Percentiles rank a stretch among this genome's conserved stretches.
Evolutionary conservation across 306 rosid species (phyloP).

Genomic region (Inga laurina): DNA sequence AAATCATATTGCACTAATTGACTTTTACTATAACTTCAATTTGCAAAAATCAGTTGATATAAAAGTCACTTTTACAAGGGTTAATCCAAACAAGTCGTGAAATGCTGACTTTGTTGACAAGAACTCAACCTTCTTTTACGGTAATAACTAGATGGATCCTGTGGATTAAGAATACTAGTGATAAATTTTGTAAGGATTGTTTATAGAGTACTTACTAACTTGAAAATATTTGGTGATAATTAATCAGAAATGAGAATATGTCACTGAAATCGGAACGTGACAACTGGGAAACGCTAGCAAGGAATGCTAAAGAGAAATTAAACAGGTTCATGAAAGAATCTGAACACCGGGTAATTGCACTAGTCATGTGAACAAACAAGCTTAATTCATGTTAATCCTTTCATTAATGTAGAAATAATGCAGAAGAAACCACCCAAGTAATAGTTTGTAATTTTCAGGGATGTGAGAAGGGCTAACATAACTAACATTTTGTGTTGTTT

Average conservation of each 20-base stretch:
- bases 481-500: background rate
- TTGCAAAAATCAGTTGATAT: too few relatives aligned
- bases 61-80: too few relatives aligned
- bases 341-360: constrained; percentile 32
- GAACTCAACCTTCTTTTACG: too few relatives aligned
- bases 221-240: background rate
- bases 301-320: constrained; percentile 19
- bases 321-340: constrained; percentile 36
- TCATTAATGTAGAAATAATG: background rate
- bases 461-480: background rate
- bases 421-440: background rate
- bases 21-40: too few relatives aligned
- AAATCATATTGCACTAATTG: too few relatives aligned
- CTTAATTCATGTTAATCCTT: background rate
- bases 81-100: too few relatives aligned
- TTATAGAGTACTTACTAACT: too few relatives aligned
- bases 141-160: too few relatives aligned
- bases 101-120: too few relatives aligned
- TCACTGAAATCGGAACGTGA: constrained; percentile 27
- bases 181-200: too few relatives aligned
- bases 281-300: constrained; percentile 33
- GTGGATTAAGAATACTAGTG: too few relatives aligned
- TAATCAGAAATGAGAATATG: constrained; percentile 32
- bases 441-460: too few relatives aligned
- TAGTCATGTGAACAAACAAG: background rate